Evolutionary conservation across 495 filamentous ascomycete genomes (phyloP), one percentile per base, ranked within the genome.

Genomic region (Chaetomium fimeti): DNA sequence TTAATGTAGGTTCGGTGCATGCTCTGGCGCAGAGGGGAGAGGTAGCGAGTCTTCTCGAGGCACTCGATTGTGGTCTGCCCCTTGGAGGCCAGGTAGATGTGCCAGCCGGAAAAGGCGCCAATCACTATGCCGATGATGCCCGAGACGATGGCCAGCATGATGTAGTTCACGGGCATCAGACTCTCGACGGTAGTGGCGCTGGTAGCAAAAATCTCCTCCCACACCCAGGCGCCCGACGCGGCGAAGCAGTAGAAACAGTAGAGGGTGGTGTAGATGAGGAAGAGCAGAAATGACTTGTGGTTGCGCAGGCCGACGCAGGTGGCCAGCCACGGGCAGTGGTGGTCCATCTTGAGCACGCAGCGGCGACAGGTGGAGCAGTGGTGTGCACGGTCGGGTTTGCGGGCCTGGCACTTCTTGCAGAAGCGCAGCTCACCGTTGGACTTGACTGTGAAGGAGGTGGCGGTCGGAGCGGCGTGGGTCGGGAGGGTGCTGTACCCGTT

Each of bases 271-370:
- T 98, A 98, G 60, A 95, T 88, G 28, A 98, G 83, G 76, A 98
- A 98, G 11, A 98, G 83, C 42, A 98, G 72, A 74, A 98, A 98
- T 6, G 92, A 82, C 75, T 98, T 98, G 81, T 97, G 96, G 77
- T 98, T 98, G 69, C 86, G 83, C 62, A 98, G 77, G 27, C 95
- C 95, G 53, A 98, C 89, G 72, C 94, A 98, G 3, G 91, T 97
- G 22, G 95, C 94, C 54, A 98, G 83, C 94, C 94, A 98, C 7
- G 94, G 94, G 70, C 94, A 98, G 78, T 98, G 94, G 75, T 98
- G 94, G 75, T 98, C 94, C 94, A 98, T 98, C 78, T 98, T 98
- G 72, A 98, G 81, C 13, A 98, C 93, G 74, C 94, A 98, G 65
- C 88, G 87, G 61, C 87, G 85, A 76, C 94, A 98, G 16, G 91